Base-by-base conservation (phyloP, 2,329 filamentous ascomycete species). In the Diaporthe helianthi region DNA sequence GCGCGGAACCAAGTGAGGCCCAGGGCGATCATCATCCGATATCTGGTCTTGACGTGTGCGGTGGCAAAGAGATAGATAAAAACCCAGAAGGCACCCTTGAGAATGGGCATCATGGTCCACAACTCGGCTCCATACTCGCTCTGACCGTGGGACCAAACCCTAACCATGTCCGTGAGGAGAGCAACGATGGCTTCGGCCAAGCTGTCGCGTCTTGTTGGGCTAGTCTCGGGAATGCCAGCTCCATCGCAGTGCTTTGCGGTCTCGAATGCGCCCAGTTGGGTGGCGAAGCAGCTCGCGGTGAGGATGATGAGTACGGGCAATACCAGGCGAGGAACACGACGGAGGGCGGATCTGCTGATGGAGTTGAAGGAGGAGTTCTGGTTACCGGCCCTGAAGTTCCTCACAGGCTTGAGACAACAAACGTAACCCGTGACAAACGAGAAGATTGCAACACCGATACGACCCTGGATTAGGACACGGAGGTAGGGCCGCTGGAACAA, bases 71-170 rank as follows among this genome's bases (percentile, higher is more conserved):
- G 70, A 51, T 71, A 71, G 33, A 63, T 58, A 49, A 69, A 71
- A 44, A 71, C 67, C 70, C 70, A 71, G 52, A 71, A 71, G 36
- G 70, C 70, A 41, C 70, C 70, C 70, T 71, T 71, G 19, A 71
- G 63, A n/a, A 71, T 71, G 9, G 70, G 70, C 70, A 71, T 67
- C 70, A 71, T 71, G 15, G 70, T 71, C 70, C 70, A 71, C 55
- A 71, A 58, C 55, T 71, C 70, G 7, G 70, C 67, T n/a, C 70
- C 70, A 52, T 71, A 71, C 17, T 67, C 41, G 38, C 67, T 69
- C 63, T 71, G 29, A 4, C 70, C 70, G 17, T 41, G 38, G 9
- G 67, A 69, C 70, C 70, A 71, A 10, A 71, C 70, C 38, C 70
- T 68, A 29, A 71, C 70, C 51, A 69, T 69, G 22, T 71, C 70